Conservation (phyloP, 2,329 filamentous ascomycete species). For the Ascochyta fabae region DNA sequence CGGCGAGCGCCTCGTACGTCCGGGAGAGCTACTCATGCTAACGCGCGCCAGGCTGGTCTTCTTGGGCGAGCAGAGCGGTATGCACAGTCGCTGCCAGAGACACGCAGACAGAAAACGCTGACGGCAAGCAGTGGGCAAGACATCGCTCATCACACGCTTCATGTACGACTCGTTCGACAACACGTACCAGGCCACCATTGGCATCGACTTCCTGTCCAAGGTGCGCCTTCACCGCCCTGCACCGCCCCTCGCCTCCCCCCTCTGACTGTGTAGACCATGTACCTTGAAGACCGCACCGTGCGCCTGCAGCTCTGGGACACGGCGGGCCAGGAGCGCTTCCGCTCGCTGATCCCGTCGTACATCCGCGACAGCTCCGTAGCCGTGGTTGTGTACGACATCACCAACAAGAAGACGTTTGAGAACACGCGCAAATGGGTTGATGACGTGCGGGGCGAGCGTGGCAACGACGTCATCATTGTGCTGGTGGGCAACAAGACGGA, state of each 20-base stretch:
- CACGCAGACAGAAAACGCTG: background rate
- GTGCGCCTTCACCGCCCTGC: slow-evolving; percentile 53
- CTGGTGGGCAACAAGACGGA: slow-evolving; percentile 99
- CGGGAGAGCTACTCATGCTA: slow-evolving; percentile 29
- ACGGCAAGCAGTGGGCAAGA: slow-evolving; percentile 81
- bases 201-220: slow-evolving; percentile 99
- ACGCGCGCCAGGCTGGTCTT: slow-evolving; percentile 78
- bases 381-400: slow-evolving; percentile 98
- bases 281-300: slow-evolving; percentile 97
- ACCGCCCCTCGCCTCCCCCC: background rate
- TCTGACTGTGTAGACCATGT: slow-evolving; percentile 78
- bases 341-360: slow-evolving; percentile 96
- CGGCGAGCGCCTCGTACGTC: slow-evolving; percentile 14
- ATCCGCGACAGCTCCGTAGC: slow-evolving; percentile 98
- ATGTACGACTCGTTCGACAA: slow-evolving; percentile 99
- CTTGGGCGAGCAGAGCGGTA: slow-evolving; percentile 98
- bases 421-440: slow-evolving; percentile 99
- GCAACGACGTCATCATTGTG: slow-evolving; percentile 98
- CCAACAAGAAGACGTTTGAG: slow-evolving; percentile 95
- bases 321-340: slow-evolving; percentile 95
- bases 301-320: slow-evolving; percentile 98
- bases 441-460: slow-evolving; percentile 93
- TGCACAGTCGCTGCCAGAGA: slow-evolving; percentile 39
- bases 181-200: slow-evolving; percentile 99
- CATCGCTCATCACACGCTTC: slow-evolving; percentile 96